Evolutionary conservation across 495 filamentous ascomycete species (phyloP), one percentile per base, ranked within the genome.

Genomic region (Ramalina peruviana): DNA sequence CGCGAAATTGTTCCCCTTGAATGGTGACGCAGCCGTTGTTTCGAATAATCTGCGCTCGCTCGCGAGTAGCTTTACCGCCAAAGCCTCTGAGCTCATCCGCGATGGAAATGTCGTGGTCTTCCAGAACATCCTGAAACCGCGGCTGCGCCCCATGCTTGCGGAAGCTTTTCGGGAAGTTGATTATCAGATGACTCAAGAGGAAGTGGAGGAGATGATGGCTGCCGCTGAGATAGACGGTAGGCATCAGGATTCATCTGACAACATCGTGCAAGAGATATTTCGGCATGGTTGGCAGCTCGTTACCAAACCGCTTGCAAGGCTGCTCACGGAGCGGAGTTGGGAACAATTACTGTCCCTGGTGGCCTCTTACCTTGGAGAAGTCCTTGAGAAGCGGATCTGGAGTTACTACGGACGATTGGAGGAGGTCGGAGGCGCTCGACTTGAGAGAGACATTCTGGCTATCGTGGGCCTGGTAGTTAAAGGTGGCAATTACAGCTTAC

Each of bases 131-230:
- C 70, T 96, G 58, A 92, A 92, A 57, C 80, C 82, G 27, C 85
- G 87, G 19, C 72, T 98, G 20, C 81, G 92, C 2, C 87, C 87
- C 0, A 77, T 95, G 27, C 73, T 97, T 13, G 74, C 81, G 25
- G 89, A 97, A 52, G 76, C 88, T 5, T 98, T 94, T 71, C 81
- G 88, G 20, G 89, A 95, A 61, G 81, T 86, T 36, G 88, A 95
- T 62, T 98, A 98, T 69, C 65, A 70, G 36, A 74, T 76, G 49
- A 56, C 55, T 20, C 62, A 68, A 21, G 72, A 76, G 53, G 65
- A 73, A 42, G 69, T 72, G 43, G 74, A 73, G 9, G 42, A 54
- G 0, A 52, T 62, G 42, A 33, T 51, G 43, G 12, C 60, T 43
- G 17, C 54, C 43, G 38, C 57, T 53, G 51, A 62, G 20, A 39